A percentile compares a stretch with the other conserved stretches of the same genome.
phyloP scores from a whole-genome alignment of 1,139 yeast genomes.

The Diutina pseudorugosa region DNA sequence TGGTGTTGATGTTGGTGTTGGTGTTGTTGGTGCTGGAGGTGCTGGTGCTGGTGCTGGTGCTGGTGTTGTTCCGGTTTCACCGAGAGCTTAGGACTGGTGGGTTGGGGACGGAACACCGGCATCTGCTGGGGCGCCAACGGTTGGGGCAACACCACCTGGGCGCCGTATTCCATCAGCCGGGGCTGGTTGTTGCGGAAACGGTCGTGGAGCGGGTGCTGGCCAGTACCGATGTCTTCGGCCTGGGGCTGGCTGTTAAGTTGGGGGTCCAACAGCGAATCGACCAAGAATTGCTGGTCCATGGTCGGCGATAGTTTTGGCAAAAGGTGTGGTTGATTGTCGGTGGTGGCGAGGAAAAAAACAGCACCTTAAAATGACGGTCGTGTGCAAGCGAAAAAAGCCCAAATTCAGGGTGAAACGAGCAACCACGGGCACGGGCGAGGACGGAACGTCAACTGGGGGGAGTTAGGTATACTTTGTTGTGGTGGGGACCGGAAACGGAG shows the following conservation, averaged over 20 bases:
- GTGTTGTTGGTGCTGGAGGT: slow-evolving; percentile 5
- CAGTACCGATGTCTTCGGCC: background rate
- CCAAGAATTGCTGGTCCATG: slow-evolving; percentile 27
- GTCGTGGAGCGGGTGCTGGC: slow-evolving; percentile 1
- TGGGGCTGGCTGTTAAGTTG: slow-evolving; percentile 9
- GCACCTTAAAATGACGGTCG: background rate
- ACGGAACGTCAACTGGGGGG: too few relatives aligned
- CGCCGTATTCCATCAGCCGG: slow-evolving; percentile 1
- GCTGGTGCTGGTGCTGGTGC: slow-evolving; percentile 8
- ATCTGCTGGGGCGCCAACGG: slow-evolving; percentile 1
- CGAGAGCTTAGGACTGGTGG: slow-evolving; percentile 9
- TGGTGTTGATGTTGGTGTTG: slow-evolving; percentile 5
- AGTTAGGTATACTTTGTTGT: too few relatives aligned
- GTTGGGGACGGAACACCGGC: slow-evolving; percentile 9
- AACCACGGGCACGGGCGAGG: background rate
- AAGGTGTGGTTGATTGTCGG: slow-evolving; percentile 7
- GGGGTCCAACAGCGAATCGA: slow-evolving; percentile 17
- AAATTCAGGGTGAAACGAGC: background rate
- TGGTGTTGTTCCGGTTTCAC: slow-evolving; percentile 8
- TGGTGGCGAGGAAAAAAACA: background rate
- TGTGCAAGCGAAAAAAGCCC: background rate
- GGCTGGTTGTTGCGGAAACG: slow-evolving; percentile 3
- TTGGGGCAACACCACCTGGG: slow-evolving; percentile 2
- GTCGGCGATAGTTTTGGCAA: slow-evolving; percentile 2
- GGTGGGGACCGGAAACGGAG: too few relatives aligned